Base-by-base conservation (phyloP, 495 filamentous ascomycete genomes). In the Tuber melanosporum region DNA sequence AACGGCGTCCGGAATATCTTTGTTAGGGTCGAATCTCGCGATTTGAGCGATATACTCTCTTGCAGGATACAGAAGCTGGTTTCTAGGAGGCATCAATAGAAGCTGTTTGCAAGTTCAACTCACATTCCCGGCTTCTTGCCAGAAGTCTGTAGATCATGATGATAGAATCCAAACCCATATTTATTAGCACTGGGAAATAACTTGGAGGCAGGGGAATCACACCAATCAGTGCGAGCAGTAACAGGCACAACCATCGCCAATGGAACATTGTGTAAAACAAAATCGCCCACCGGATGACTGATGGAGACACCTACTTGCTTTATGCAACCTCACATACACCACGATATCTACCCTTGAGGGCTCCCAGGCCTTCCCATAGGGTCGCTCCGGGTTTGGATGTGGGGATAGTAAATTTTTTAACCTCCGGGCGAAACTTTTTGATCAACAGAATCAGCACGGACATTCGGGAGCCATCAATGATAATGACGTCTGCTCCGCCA, bases 401-500 rank as follows among this genome's bases (percentile, higher is more conserved):
- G 93, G 73, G 90, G 93, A 20, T 93, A 89, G 83, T 90, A 95
- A 71, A 95, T 89, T 57, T 87, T 10, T 93, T 93, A 44, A 93
- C 87, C n/a, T 91, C 82, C 6, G 93, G 92, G 0, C 92, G 91
- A 19, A 87, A 49, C 45, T 89, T 81, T 84, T 93, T 94, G 79
- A 93, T 92, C 22, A 96, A 85, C 2, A 91, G 90, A 75, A 96
- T 94, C 39, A 97, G 83, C 3, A 87, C 88, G 5, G 93, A 93
- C 93, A 96, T 95, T 85, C 96, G 93, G 26, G 93, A 92, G 79
- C 96, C 93, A n/a, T n/a, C n/a, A n/a, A 79, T 97, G 75, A 96
- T 87, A 74, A 96, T 86, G 32, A 96, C 86, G 82, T 96, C 90
- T 26, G 93, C 93, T 73, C 93, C 93, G 73, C 93, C 93, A 75